These are phyloP conservation scores for Melampsora occidentalis DNA, from an alignment of 1,284 basidiomycete species.

Conservation along the genomic window DNA sequence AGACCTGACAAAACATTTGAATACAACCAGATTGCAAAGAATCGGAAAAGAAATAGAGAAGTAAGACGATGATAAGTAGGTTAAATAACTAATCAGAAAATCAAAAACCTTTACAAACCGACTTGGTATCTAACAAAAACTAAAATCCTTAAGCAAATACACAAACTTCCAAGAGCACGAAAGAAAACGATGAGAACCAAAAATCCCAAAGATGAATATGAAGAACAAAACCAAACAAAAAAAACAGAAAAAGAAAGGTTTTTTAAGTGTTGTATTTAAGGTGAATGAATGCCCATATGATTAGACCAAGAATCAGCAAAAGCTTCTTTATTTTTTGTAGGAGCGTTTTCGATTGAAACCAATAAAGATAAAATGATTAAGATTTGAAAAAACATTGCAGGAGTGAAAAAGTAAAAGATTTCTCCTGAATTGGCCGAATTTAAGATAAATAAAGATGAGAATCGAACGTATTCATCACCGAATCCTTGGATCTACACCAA, in stretches of 20 bases:
- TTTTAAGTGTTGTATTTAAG: not conserved
- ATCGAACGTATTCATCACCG: conserved; percentile 23
- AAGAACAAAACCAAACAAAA: no score
- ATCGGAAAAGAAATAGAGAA: no score
- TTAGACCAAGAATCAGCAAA: conserved; percentile 34
- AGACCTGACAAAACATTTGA: no score
- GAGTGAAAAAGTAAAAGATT: conserved; percentile 27
- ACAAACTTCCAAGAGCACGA: no score
- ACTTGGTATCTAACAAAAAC: no score
- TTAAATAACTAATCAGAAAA: not conserved
- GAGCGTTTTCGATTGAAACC: conserved; percentile 27
- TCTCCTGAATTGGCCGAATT: conserved; percentile 14
- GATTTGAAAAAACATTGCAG: conserved; percentile 33
- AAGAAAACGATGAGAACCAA: no score
- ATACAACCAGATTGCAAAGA: no score
- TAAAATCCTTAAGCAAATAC: no score
- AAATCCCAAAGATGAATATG: no score
- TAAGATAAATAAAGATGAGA: conserved; percentile 16
- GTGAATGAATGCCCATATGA: conserved; percentile 24
- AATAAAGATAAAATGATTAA: conserved; percentile 20
- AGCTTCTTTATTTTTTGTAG: conserved; percentile 14
- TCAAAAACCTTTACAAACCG: no score
- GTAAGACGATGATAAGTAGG: no score
- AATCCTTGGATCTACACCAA: conserved; percentile 23
- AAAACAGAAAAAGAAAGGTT: no score